phyloP scores from a whole-genome alignment of 306 rosid genomes.

The Ormosia semicastrata region DNA sequence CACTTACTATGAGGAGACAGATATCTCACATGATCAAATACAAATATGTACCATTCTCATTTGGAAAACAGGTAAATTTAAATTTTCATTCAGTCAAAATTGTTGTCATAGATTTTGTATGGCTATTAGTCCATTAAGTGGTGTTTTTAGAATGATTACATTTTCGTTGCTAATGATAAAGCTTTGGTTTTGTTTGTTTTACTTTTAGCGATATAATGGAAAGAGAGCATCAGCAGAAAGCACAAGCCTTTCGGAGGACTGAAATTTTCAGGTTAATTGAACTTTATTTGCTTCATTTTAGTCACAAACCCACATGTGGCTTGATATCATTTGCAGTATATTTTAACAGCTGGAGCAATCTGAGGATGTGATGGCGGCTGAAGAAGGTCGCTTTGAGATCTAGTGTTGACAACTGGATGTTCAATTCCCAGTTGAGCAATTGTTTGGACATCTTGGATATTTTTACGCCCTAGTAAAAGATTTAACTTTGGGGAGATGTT shows the following conservation, averaged over 20 bases:
- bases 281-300: conserved; percentile 17
- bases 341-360: conserved; percentile 37
- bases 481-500: conserved; percentile 36
- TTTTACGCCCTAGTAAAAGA: conserved; percentile 27
- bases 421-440: conserved; percentile 18
- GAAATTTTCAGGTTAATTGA: conserved; percentile 36
- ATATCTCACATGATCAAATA: conserved; percentile 93
- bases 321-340: conserved; percentile 34
- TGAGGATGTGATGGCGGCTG: conserved; percentile 31
- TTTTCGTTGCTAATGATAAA: conserved; percentile 12
- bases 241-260: conserved; percentile 45
- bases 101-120: not conserved
- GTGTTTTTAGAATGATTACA: not conserved
- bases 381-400: conserved; percentile 30
- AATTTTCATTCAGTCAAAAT: not conserved
- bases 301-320: conserved; percentile 26
- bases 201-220: conserved; percentile 66
- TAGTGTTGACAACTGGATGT: conserved; percentile 20
- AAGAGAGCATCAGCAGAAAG: conserved; percentile 60
- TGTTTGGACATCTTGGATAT: conserved; percentile 32
- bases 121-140: not conserved
- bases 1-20: conserved; percentile 93
- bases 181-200: conserved; percentile 14
- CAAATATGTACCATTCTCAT: conserved; percentile 88
- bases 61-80: conserved; percentile 81